phyloP scores from a whole-genome alignment of 129 eudicot genomes.

The Helianthus tuberosus region DNA sequence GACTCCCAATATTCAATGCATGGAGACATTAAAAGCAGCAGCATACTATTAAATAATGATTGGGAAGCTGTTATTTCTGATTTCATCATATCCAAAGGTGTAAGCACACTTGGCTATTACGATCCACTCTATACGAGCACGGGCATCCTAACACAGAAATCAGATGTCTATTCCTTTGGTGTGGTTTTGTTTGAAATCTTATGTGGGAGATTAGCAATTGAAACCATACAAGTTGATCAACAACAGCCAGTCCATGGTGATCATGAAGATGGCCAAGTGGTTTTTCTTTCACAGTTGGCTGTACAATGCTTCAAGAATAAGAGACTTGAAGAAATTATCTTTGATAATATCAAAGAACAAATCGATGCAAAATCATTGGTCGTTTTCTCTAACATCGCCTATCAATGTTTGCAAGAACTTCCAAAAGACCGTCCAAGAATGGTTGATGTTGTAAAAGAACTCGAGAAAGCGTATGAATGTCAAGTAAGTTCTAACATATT shows the following conservation, averaged over 20 bases:
- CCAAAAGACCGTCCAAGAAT: constrained; percentile 29
- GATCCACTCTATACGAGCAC: constrained; percentile 24
- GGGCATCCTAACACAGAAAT: constrained; percentile 25
- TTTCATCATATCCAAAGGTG: constrained; percentile 32
- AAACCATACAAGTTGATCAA: background rate
- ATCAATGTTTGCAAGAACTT: constrained; percentile 24
- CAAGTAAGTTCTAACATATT: constrained; percentile 28
- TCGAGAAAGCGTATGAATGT: constrained; percentile 26
- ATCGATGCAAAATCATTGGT: constrained; percentile 7
- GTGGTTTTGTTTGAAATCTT: constrained; percentile 23
- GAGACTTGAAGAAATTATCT: constrained; percentile 15
- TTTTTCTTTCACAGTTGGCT: constrained; percentile 32
- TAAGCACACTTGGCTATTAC: constrained; percentile 29
- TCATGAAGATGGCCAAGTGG: constrained; percentile 5
- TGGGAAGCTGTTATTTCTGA: constrained; percentile 37
- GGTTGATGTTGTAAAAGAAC: constrained; percentile 31
- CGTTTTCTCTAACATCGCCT: constrained; percentile 16
- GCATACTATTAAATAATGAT: constrained; percentile 4
- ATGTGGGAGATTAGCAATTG: constrained; percentile 35
- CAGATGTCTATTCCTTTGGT: constrained; percentile 35
- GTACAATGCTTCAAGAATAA: constrained; percentile 17
- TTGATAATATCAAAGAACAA: constrained; percentile 24
- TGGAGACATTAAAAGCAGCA: constrained; percentile 28
- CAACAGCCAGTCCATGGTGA: background rate
- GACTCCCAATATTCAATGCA: constrained; percentile 17